Base-by-base conservation (phyloP, 2,329 filamentous ascomycete genomes). In the Periconia sp. region DNA sequence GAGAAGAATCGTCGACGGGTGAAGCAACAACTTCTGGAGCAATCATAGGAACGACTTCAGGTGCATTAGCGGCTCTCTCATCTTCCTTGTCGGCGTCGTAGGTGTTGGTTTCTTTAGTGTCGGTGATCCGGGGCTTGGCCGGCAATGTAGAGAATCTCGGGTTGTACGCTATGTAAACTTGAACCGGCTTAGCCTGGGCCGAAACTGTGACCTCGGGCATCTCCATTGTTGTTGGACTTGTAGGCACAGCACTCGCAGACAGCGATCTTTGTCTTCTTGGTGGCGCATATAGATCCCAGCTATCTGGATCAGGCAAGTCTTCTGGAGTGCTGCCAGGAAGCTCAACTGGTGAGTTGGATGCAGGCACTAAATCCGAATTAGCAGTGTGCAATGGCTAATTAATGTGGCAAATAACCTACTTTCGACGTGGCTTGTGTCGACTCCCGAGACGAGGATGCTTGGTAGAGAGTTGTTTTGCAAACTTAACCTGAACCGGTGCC, bases 251-350 rank as follows among this genome's bases (percentile, higher is more conserved):
- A 17, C 43, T 30, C 14, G 31, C 27, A n/a, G 43, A 45, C n/a
- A 45, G 19, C 14, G 43, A 45, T 18, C 43, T 37, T n/a, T 37
- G 20, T 14, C 20, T 30, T 31, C 23, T n/a, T 18, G 53, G 50
- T 7, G 43, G 30, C 7, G 23, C 45, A 35, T 61, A 59, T 2
- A 55, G 46, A 18, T 61, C 57, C 46, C 43, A 49, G 31, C 56
- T 57, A 6, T 62, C 50, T 11, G 49, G 44, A 18, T 57, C 19
- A 10, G 49, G 50, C 17, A 65, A 45, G 44, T 68, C 61, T 35
- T 59, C 59, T 17, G 66, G 66, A 6, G 57, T 68, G 46, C 67
- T 67, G 40, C 67, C 67, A n/a, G 61, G 62, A 33, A 70, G 59
- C 41, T 70, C 67, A 2, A 56, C 56, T 6, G 59, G 64, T 14